These are phyloP conservation scores for Lipomyces yarrowii DNA, from an alignment of 1,139 yeast genomes.

Conservation along the genomic window DNA sequence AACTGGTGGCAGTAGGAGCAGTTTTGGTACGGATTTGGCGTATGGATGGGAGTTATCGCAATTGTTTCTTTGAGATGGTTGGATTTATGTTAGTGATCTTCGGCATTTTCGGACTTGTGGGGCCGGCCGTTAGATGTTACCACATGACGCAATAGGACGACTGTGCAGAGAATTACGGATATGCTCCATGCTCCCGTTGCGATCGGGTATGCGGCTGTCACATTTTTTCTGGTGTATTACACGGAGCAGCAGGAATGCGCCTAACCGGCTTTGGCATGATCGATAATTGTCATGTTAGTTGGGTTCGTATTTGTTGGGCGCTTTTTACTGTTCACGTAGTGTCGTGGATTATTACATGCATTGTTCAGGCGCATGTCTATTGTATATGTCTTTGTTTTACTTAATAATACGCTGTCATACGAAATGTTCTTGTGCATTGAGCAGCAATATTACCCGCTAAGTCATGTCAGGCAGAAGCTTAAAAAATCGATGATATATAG, in stretches of 20 bases:
- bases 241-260: background rate
- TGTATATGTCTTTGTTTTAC: background rate
- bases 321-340: background rate
- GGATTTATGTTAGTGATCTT: background rate
- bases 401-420: too few relatives aligned
- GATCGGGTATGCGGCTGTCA: slow-evolving; percentile 5
- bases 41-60: background rate
- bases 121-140: background rate
- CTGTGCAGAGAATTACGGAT: background rate
- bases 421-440: background rate
- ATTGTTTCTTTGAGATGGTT: background rate
- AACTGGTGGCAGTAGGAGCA: background rate
- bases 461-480: too few relatives aligned
- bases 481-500: too few relatives aligned
- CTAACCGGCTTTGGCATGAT: background rate
- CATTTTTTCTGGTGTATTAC: background rate
- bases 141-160: background rate
- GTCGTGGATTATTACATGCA: background rate
- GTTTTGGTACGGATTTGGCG: background rate
- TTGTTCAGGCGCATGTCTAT: background rate
- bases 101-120: too few relatives aligned
- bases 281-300: background rate
- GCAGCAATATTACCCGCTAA: background rate
- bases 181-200: background rate
- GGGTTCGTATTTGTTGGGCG: background rate